Evolutionary conservation across 768 basidiomycete species (phyloP).

Genomic region (Suillus decipiens): DNA sequence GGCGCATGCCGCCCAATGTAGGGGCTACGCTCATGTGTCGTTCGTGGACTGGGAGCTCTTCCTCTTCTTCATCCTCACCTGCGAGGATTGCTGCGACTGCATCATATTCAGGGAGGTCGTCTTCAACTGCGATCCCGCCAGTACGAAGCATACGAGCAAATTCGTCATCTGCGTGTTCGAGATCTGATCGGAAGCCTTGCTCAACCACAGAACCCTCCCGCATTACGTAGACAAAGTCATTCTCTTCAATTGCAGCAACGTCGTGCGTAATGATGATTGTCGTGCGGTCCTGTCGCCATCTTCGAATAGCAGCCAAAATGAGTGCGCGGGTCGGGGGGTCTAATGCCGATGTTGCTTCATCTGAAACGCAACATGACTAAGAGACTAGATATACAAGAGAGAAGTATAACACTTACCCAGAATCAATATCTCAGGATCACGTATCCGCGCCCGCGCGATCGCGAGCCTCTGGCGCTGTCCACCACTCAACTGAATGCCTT

Average conservation of each 20-base stretch:
- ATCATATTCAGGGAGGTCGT: conserved; percentile 37
- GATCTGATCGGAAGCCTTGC: conserved; percentile 78
- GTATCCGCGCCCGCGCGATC: conserved; percentile 81
- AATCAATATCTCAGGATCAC: conserved; percentile 87
- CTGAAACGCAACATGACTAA: conserved; percentile 36
- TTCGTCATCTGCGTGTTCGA: conserved; percentile 64
- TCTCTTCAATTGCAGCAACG: conserved; percentile 70
- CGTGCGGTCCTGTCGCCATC: conserved; percentile 72
- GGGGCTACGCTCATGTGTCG: conserved; percentile 47
- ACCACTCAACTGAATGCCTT: conserved; percentile 80
- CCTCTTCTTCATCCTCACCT: conserved; percentile 45
- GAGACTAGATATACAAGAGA: not conserved
- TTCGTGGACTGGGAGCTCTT: conserved; percentile 26
- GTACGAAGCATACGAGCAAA: conserved; percentile 72
- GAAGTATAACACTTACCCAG: conserved; percentile 62
- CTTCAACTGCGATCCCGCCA: conserved; percentile 55
- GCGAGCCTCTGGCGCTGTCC: conserved; percentile 92
- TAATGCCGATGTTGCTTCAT: conserved; percentile 81
- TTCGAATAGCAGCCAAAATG: conserved; percentile 72
- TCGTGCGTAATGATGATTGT: conserved; percentile 81
- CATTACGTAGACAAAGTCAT: conserved; percentile 94
- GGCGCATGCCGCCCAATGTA: conserved; percentile 42
- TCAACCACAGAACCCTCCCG: conserved; percentile 78
- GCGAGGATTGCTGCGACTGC: conserved; percentile 50
- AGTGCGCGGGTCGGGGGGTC: conserved; percentile 86